Evolutionary conservation across 129 eudicot species (phyloP).

Genomic region (Scalesia atractyloides): DNA sequence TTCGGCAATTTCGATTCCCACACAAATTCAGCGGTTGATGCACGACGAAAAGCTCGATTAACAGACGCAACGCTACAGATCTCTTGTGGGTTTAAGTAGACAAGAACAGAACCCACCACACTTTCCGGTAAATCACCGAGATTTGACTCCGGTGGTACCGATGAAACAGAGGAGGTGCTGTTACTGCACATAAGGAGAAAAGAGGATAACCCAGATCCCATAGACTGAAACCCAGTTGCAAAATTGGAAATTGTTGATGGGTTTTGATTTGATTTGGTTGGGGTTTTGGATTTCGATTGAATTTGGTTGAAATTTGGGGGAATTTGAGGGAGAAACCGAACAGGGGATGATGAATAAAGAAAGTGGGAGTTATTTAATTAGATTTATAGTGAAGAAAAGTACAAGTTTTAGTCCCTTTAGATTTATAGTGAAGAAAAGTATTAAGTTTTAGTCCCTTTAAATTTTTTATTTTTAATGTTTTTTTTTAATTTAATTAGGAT

Average conservation of each 20-base stretch:
- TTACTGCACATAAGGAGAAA: slow-evolving; percentile 33
- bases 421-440: slow-evolving; percentile 4
- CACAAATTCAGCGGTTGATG: slow-evolving; percentile 85
- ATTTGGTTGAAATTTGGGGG: background rate
- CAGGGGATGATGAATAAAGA: background rate
- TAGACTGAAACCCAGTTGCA: slow-evolving; percentile 6
- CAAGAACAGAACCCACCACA: slow-evolving; percentile 62
- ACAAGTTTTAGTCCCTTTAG: background rate
- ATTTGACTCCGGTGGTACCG: slow-evolving; percentile 24
- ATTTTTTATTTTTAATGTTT: background rate
- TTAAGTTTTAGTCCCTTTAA: background rate
- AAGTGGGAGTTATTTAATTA: slow-evolving; percentile 22
- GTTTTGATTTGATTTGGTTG: slow-evolving; percentile 17
- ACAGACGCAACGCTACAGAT: slow-evolving; percentile 64
- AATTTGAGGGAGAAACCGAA: slow-evolving; percentile 10
- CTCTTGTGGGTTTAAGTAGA: slow-evolving; percentile 60
- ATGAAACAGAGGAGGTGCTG: slow-evolving; percentile 36
- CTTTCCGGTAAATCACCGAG: slow-evolving; percentile 92
- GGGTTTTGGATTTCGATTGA: background rate
- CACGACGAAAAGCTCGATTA: slow-evolving; percentile 66
- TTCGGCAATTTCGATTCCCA: slow-evolving; percentile 85
- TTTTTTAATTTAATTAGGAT: background rate
- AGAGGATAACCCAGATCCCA: slow-evolving; percentile 41
- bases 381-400: slow-evolving; percentile 14
- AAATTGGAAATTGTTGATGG: background rate